Conservation (phyloP, 1,284 basidiomycete genomes). For the Apiotrichum laibachii region DNA sequence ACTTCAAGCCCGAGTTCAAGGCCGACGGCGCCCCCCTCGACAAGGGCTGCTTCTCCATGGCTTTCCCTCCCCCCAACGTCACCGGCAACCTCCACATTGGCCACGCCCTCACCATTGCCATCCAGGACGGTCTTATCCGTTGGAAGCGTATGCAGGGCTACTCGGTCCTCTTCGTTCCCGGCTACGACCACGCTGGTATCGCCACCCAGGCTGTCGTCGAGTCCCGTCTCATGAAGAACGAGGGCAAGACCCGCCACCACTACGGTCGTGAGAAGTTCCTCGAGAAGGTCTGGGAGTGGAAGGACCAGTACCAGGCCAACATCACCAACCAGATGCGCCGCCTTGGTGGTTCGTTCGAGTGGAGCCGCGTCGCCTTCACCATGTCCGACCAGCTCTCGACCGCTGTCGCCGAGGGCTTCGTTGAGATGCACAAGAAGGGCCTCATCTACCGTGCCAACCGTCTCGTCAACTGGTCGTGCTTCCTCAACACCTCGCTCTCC, state of each 20-base stretch:
- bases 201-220: slow-evolving; percentile 98
- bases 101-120: slow-evolving; percentile 87
- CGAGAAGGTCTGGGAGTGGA: slow-evolving; percentile 93
- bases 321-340: slow-evolving; percentile 88
- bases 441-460: slow-evolving; percentile 94
- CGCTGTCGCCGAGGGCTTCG: slow-evolving; percentile 91
- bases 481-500: slow-evolving; percentile 92
- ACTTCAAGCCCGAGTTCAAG: slow-evolving; percentile 77
- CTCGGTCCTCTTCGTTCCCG: slow-evolving; percentile 85
- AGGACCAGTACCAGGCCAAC: slow-evolving; percentile 91
- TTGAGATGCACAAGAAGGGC: slow-evolving; percentile 86
- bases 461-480: slow-evolving; percentile 97
- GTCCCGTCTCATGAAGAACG: slow-evolving; percentile 79
- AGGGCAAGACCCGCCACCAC: slow-evolving; percentile 84
- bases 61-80: slow-evolving; percentile 96
- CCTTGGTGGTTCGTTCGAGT: slow-evolving; percentile 92
- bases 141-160: slow-evolving; percentile 98
- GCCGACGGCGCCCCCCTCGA: slow-evolving; percentile 58
- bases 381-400: slow-evolving; percentile 84
- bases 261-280: slow-evolving; percentile 91
- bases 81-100: slow-evolving; percentile 96
- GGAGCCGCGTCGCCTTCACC: slow-evolving; percentile 90
- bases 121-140: slow-evolving; percentile 84
- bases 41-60: slow-evolving; percentile 79
- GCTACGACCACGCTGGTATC: slow-evolving; percentile 98